phyloP scores from a whole-genome alignment of 2,329 filamentous ascomycete genomes.

The Fusarium annulatum region DNA sequence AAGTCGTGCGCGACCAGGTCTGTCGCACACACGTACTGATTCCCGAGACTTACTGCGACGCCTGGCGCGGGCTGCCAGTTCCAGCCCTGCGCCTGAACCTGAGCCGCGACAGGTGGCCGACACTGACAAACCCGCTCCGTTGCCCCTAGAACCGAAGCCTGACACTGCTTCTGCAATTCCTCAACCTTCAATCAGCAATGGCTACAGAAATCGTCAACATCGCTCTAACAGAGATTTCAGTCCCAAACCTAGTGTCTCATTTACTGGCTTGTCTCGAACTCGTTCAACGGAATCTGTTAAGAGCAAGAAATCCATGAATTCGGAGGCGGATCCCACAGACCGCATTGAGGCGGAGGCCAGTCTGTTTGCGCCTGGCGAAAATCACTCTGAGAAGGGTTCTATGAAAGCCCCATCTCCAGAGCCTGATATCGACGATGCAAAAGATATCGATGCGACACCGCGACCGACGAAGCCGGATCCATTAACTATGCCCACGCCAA shows the following conservation, averaged over 20 bases:
- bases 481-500: constrained; percentile 63
- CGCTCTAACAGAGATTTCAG: constrained; percentile 40
- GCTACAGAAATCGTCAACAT: constrained; percentile 18
- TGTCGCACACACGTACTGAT: constrained; percentile 49
- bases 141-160: constrained; percentile 26
- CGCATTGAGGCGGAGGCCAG: constrained; percentile 67
- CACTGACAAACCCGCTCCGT: constrained; percentile 21
- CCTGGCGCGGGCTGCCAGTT: constrained; percentile 60
- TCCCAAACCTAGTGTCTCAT: constrained; percentile 59
- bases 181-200: constrained; percentile 32
- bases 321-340: constrained; percentile 65
- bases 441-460: constrained; percentile 59
- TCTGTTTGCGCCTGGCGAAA: constrained; percentile 66
- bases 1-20: constrained; percentile 28
- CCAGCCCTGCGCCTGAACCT: constrained; percentile 54
- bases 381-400: constrained; percentile 67
- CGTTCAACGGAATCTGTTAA: constrained; percentile 59
- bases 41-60: constrained; percentile 62
- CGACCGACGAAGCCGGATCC: constrained; percentile 58
- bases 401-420: constrained; percentile 60
- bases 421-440: constrained; percentile 48
- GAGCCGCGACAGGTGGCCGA: constrained; percentile 32
- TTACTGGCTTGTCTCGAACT: constrained; percentile 56
- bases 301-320: constrained; percentile 61
- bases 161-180: constrained; percentile 27